Percentiles rank a stretch among this genome's conserved stretches.
Evolutionary conservation across 2,329 filamentous ascomycete species (phyloP).

Genomic region (Trichoderma harzianum): DNA sequence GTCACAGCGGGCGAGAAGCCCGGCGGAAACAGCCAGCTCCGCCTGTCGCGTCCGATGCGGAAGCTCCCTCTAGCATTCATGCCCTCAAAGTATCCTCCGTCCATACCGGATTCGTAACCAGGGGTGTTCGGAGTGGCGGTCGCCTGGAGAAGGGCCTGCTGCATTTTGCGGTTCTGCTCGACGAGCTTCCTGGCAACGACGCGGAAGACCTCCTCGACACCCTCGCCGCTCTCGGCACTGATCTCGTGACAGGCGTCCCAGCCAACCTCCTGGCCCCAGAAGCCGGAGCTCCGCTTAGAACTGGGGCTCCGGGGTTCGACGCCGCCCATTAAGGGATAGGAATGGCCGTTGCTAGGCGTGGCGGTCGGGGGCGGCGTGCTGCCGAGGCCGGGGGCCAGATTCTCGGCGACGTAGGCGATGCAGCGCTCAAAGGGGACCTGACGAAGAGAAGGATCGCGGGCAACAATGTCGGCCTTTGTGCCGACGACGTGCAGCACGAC

Average conservation of each 20-base stretch:
- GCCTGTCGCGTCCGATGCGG: slow-evolving; percentile 53
- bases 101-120: slow-evolving; percentile 43
- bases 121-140: slow-evolving; percentile 50
- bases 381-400: slow-evolving; percentile 69
- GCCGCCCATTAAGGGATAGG: slow-evolving; percentile 25
- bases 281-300: slow-evolving; percentile 67
- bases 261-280: slow-evolving; percentile 89
- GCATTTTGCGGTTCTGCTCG: slow-evolving; percentile 62
- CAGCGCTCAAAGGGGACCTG: slow-evolving; percentile 93
- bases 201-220: slow-evolving; percentile 93
- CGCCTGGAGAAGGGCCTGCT: slow-evolving; percentile 55
- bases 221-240: slow-evolving; percentile 87
- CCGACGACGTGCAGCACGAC: slow-evolving; percentile 93
- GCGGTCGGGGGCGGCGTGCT: slow-evolving; percentile 67
- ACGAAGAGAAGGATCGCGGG: slow-evolving; percentile 71
- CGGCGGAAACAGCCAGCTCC: slow-evolving; percentile 58
- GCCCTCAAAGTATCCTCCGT: slow-evolving; percentile 52
- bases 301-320: slow-evolving; percentile 57
- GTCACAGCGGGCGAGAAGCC: slow-evolving; percentile 51
- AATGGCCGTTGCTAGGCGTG: slow-evolving; percentile 33
- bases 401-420: slow-evolving; percentile 92
- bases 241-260: slow-evolving; percentile 99
- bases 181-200: slow-evolving; percentile 61
- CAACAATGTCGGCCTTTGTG: slow-evolving; percentile 88
- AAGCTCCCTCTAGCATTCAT: slow-evolving; percentile 49